Evolutionary conservation across 768 basidiomycete genomes (phyloP).

Genomic region (Naganishia friedmannii): DNA sequence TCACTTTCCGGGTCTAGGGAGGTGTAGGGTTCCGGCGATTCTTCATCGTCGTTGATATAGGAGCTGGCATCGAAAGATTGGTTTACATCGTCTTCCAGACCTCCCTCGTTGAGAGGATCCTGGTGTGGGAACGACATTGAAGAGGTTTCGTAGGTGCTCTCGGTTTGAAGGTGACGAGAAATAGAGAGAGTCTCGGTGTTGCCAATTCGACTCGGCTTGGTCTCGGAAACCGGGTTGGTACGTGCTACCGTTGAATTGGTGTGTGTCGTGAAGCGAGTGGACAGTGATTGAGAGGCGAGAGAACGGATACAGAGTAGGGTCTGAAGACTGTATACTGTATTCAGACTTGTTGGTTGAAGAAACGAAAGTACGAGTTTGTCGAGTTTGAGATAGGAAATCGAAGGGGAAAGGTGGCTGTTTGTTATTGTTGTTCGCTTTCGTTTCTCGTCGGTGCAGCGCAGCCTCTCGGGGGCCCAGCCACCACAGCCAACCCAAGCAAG

Average conservation of each 20-base stretch:
- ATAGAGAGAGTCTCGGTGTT: neutral
- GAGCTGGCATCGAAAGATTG: conserved; percentile 21
- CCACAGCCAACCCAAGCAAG: too few relatives aligned
- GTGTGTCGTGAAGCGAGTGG: neutral
- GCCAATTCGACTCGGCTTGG: neutral
- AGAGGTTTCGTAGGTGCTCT: neutral
- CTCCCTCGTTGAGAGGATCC: conserved; percentile 2
- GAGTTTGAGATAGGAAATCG: too few relatives aligned
- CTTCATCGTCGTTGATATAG: conserved; percentile 22
- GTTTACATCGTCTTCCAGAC: conserved; percentile 15
- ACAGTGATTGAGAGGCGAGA: too few relatives aligned
- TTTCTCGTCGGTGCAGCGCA: too few relatives aligned
- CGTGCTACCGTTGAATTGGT: too few relatives aligned
- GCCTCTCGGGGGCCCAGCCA: neutral
- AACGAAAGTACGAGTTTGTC: too few relatives aligned
- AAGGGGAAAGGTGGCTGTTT: too few relatives aligned
- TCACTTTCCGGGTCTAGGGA: conserved; percentile 7
- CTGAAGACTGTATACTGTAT: too few relatives aligned
- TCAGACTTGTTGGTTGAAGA: too few relatives aligned
- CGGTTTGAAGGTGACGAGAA: neutral
- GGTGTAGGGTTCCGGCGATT: conserved; percentile 15
- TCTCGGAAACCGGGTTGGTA: neutral
- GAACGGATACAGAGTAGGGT: too few relatives aligned
- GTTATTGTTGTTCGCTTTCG: too few relatives aligned
- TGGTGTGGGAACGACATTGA: conserved; percentile 10